Percentiles rank a stretch among this genome's conserved stretches.
These are phyloP conservation scores for Cyberlindnera maclurae DNA, from an alignment of 805 yeast species.

Conservation along the genomic window DNA sequence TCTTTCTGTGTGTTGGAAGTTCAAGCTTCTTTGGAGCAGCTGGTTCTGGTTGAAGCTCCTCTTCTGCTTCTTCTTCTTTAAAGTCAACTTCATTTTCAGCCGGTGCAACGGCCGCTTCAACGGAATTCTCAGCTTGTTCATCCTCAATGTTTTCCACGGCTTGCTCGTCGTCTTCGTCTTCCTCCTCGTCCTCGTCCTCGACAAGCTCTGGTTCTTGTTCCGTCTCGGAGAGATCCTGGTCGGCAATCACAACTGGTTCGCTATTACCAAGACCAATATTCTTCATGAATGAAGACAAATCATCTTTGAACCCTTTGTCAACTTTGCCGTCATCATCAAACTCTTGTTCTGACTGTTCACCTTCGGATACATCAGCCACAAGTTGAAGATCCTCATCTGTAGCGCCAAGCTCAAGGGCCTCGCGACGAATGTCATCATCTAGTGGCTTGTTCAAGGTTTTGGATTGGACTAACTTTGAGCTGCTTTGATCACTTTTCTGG, in stretches of 20 bases:
- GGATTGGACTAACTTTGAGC: neutral
- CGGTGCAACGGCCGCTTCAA: conserved; percentile 25
- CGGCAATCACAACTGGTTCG: conserved; percentile 29
- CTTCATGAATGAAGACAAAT: conserved; percentile 55
- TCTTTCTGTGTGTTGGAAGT: conserved; percentile 23
- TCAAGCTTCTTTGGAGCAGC: conserved; percentile 14
- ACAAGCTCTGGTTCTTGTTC: conserved; percentile 35
- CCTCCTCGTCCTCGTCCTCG: conserved; percentile 28
- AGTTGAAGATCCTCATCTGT: conserved; percentile 72
- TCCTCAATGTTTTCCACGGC: conserved; percentile 15
- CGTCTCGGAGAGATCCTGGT: conserved; percentile 33
- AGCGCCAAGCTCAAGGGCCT: conserved; percentile 80
- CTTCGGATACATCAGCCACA: conserved; percentile 49
- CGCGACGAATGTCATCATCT: conserved; percentile 44
- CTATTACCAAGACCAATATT: conserved; percentile 53
- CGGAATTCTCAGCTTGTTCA: conserved; percentile 23
- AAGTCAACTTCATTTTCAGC: conserved; percentile 16
- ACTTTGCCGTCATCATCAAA: conserved; percentile 24
- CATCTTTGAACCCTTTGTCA: conserved; percentile 40
- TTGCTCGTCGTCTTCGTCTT: conserved; percentile 22
- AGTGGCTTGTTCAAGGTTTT: neutral
- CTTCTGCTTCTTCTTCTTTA: conserved; percentile 17
- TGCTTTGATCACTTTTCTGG: neutral
- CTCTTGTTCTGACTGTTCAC: conserved; percentile 34
- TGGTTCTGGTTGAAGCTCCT: conserved; percentile 9